Base-by-base conservation (phyloP, 306 rosid species). In the Vigna nakashimae region DNA sequence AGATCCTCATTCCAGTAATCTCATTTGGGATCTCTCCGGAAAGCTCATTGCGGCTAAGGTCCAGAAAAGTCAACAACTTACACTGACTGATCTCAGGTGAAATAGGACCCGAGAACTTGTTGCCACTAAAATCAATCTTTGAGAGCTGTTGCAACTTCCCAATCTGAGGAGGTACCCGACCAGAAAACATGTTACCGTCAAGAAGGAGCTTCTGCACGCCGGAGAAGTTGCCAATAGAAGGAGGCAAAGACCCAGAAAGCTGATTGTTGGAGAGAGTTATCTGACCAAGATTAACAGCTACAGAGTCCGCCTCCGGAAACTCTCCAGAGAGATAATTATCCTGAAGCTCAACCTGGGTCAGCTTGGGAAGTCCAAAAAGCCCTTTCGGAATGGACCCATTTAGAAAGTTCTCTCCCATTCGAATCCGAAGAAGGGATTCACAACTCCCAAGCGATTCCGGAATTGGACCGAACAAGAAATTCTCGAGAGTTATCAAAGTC, bases 351-450 rank as follows among this genome's bases (percentile, higher is more conserved):
- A 94, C 98, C 68, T 94, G 98, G 2, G 89, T 71, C 2, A 94
- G 88, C n/a, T 83, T 75, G 0, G 95, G 95, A 65, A 94, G 84
- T 18, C 93, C 91, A 13, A 94, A 84, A 9, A 94, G 95, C 1
- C 98, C 95, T 20, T 83, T 88, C 0, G 98, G 98, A 32, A 94
- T 94, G 2, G 98, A 92, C 28, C 98, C 98, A 38, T 94, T 94
- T 2, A 94, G 83, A 58, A 84, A 94, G 51, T 94, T 94, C 13
- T 89, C 93, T 8, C 97, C 98, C 97, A 94, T 91, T 4, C 98
- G 92, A 74, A 94, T 92, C 80, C 98, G 79, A 28, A 73, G 82
- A 13, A 94, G 72, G 1, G 98, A 90, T 70, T 86, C 30, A 13
- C 98, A 94, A 66, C 36, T 45, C 0, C 97, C 98, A 0, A 94